These are phyloP conservation scores for Eremothecium cymbalariae DNA, from an alignment of 1,139 yeast species.

Conservation along the genomic window DNA sequence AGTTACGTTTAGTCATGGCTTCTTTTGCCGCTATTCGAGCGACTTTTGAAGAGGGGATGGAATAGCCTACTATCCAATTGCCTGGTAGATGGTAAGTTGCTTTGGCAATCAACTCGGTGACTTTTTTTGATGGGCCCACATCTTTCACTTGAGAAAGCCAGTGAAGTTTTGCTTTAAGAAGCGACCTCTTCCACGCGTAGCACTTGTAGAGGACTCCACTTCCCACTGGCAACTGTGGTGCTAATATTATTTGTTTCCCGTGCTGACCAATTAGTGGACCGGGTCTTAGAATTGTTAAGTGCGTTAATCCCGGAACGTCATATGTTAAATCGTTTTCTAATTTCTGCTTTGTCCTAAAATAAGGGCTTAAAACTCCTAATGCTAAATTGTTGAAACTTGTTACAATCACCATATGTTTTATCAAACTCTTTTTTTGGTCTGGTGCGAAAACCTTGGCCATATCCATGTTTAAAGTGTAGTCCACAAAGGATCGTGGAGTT, in stretches of 20 bases:
- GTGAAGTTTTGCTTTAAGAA: slow-evolving; percentile 11
- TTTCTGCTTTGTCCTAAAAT: slow-evolving; percentile 21
- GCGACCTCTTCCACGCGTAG: slow-evolving; percentile 7
- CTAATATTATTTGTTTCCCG: slow-evolving; percentile 1
- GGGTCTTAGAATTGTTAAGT: slow-evolving; percentile 26
- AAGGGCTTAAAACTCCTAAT: slow-evolving; percentile 22
- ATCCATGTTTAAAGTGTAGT: slow-evolving; percentile 18
- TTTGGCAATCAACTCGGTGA: slow-evolving; percentile 18
- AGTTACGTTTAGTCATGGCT: slow-evolving; percentile 3
- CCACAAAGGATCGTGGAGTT: slow-evolving; percentile 15
- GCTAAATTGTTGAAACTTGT: slow-evolving; percentile 28
- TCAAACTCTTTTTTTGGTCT: slow-evolving; percentile 9
- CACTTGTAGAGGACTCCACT: slow-evolving; percentile 2
- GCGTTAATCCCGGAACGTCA: slow-evolving; percentile 16
- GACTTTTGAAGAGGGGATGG: slow-evolving; percentile 22
- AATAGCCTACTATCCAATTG: slow-evolving; percentile 20
- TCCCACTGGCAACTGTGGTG: slow-evolving; percentile 3
- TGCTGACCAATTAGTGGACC: slow-evolving; percentile 31
- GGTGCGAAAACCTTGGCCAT: slow-evolving; percentile 15
- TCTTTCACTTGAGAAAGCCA: slow-evolving; percentile 13
- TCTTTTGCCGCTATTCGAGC: slow-evolving; percentile 15
- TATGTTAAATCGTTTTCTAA: slow-evolving; percentile 23
- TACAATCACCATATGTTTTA: slow-evolving; percentile 18
- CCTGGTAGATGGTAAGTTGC: slow-evolving; percentile 22
- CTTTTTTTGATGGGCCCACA: slow-evolving; percentile 18